Evolutionary conservation across 73 alveolate genomes (phyloP), one percentile per base, ranked within the genome.

Genomic region (Stentor roeselii): DNA sequence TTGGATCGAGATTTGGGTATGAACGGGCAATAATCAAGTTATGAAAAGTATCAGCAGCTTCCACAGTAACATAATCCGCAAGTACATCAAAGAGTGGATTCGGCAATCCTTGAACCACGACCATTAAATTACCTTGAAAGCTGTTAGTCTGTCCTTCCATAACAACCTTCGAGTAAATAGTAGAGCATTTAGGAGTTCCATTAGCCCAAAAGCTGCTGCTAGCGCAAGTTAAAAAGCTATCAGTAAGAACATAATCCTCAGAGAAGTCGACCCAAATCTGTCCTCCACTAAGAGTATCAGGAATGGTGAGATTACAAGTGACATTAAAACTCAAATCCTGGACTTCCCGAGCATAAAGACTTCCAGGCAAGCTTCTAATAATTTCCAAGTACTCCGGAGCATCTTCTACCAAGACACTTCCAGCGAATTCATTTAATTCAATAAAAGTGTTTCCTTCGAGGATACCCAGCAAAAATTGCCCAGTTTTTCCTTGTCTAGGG

Each of bases 1-100:
- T 84, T 1, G 94, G 94, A 75, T 88, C 88, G 31, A 88, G 60
- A 60, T 88, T 88, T 3, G 88, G 82, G 42, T 78, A 88, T 31
- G 87, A 60, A 58, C 90, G 34, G 40, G 84, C 94, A 75, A 88
- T 67, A 41, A 88, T 75, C 21, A 27, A 42, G 34, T 59, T 82
- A 2, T 76, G 32, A 21, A 15, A 15, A 6, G 61, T 86, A 59
- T 86, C 90, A 50, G 42, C 39, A 30, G 86, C 42, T 60, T 67
- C 39, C n/a, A 86, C 50, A 4, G 60, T 42, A 50, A 88, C 86
- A 27, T 74, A 42, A 32, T 86, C 78, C 35, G 90, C 84, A 3
- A 86, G 50, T 4, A 80, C 86, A n/a, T 86, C 86, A 40, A 75
- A 78, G 15, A 86, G 82, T 0, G 94, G 94, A 78, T 88, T 88